phyloP scores from a whole-genome alignment of 1,284 basidiomycete species.

The Cystobasidiaceae sp. region DNA sequence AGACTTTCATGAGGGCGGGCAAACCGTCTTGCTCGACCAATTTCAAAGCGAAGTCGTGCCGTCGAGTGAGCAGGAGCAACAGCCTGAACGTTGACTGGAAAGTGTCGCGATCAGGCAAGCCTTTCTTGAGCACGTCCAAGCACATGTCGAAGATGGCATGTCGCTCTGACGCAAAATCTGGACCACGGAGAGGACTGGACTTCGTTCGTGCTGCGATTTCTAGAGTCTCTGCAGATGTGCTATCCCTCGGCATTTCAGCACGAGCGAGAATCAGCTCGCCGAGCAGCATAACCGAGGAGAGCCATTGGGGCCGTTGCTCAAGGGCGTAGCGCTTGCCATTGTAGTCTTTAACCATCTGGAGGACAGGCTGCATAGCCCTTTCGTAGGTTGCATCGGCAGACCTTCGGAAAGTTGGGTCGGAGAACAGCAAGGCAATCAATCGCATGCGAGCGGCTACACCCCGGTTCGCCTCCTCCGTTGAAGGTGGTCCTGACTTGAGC shows the following conservation, averaged over 20 bases:
- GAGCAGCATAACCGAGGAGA: slow-evolving; percentile 72
- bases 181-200: slow-evolving; percentile 50
- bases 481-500: slow-evolving; percentile 27
- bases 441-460: too few relatives aligned
- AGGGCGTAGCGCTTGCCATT: slow-evolving; percentile 36
- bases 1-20: slow-evolving; percentile 54
- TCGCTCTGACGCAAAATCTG: slow-evolving; percentile 59
- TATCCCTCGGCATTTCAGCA: slow-evolving; percentile 60
- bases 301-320: slow-evolving; percentile 63
- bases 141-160: slow-evolving; percentile 66
- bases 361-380: slow-evolving; percentile 33
- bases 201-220: slow-evolving; percentile 56
- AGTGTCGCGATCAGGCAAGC: slow-evolving; percentile 66
- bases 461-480: slow-evolving; percentile 33
- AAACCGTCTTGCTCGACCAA: slow-evolving; percentile 65
- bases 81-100: slow-evolving; percentile 71
- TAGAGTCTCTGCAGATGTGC: slow-evolving; percentile 56
- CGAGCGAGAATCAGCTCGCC: slow-evolving; percentile 73
- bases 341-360: slow-evolving; percentile 33
- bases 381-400: slow-evolving; percentile 36
- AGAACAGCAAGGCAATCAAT: too few relatives aligned
- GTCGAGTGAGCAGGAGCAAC: slow-evolving; percentile 72
- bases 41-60: slow-evolving; percentile 56
- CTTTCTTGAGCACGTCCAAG: slow-evolving; percentile 59
- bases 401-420: slow-evolving; percentile 39